Evolutionary conservation across 2,329 filamentous ascomycete genomes (phyloP).

Genomic region (Acephala macrosclerotiorum): DNA sequence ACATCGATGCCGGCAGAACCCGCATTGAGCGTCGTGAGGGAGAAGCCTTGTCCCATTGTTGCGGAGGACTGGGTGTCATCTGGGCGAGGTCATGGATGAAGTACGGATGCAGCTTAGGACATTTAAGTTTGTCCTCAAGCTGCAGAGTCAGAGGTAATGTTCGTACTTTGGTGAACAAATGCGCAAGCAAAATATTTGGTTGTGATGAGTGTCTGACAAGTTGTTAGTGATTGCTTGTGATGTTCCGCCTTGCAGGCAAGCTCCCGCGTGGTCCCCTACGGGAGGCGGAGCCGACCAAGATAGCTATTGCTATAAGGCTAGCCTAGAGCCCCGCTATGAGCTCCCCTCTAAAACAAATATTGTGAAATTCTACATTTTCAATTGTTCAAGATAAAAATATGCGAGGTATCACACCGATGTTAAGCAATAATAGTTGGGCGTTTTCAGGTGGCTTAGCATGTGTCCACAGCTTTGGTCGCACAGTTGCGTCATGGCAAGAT

Average conservation of each 20-base stretch:
- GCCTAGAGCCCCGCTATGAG: neutral
- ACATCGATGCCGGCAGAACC: conserved; percentile 94
- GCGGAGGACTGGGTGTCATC: conserved; percentile 37
- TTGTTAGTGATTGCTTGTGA: neutral
- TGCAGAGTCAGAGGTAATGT: conserved; percentile 20
- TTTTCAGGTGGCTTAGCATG: neutral
- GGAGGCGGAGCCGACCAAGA: neutral
- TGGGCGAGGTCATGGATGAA: conserved; percentile 37
- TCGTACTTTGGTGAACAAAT: neutral
- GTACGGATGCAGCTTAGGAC: conserved; percentile 31
- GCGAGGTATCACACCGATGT: neutral
- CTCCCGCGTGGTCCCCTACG: neutral
- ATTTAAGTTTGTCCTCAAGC: conserved; percentile 34
- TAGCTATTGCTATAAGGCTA: neutral
- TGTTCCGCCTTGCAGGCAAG: conserved; percentile 12
- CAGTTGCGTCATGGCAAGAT: neutral
- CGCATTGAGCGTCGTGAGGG: conserved; percentile 87
- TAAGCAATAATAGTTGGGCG: too few relatives aligned
- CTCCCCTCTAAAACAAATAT: neutral
- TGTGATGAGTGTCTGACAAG: neutral
- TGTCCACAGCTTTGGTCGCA: neutral
- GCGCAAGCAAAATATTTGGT: neutral
- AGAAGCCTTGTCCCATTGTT: conserved; percentile 95
- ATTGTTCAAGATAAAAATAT: neutral
- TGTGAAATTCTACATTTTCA: neutral